Evolutionary conservation across 345 rosid species (phyloP).

Genomic region (Eucalyptus coolabah): DNA sequence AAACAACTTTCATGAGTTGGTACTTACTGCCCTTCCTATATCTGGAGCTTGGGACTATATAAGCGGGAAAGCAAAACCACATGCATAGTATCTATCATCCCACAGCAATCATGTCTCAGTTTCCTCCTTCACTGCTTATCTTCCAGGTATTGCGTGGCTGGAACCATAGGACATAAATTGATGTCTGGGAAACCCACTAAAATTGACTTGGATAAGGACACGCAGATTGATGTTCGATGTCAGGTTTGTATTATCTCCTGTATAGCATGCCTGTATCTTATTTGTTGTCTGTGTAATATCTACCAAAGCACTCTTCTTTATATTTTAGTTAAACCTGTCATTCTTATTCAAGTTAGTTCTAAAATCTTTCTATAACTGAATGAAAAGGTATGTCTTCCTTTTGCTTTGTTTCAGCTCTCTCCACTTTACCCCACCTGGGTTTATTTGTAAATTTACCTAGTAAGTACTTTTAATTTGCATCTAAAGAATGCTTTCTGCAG

Average conservation of each 20-base stretch:
- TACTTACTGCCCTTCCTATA: neutral
- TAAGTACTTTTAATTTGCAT: neutral
- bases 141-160: constrained; percentile 84
- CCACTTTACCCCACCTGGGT: neutral
- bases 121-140: neutral
- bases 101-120: neutral
- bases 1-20: neutral
- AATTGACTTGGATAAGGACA: constrained; percentile 72
- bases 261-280: neutral
- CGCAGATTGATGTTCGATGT: constrained; percentile 82
- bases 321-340: neutral
- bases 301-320: neutral
- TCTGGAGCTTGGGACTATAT: neutral
- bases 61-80: neutral
- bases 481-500: neutral
- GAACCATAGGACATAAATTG: constrained; percentile 80
- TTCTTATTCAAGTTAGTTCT: neutral
- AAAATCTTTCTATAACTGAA: neutral
- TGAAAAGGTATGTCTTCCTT: neutral
- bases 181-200: constrained; percentile 86
- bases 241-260: constrained; percentile 31
- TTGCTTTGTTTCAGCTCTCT: neutral
- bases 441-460: neutral
- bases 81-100: neutral
- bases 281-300: neutral